Base-by-base conservation (phyloP, 2,329 filamentous ascomycete genomes). In the Arthrobotrys sphaeroides region DNA sequence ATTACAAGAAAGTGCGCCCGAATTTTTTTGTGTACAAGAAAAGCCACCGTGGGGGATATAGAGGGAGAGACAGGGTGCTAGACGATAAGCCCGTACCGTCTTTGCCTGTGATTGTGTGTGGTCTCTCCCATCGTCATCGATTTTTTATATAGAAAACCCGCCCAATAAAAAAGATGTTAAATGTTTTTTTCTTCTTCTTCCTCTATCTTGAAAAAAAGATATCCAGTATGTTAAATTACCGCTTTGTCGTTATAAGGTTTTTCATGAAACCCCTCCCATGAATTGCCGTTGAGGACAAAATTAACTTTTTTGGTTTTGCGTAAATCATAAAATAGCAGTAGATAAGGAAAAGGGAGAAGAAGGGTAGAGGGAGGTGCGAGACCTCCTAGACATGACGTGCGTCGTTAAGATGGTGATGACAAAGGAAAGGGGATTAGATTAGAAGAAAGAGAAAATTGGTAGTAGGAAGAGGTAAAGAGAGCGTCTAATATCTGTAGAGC, bases 401-500 rank as follows among this genome's bases (percentile, higher is more conserved):
- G 68, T 70, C 24, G 47, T 51, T 31, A 31, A 28, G 49, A 38
- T 55, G 49, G 18, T 55, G 22, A 18, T 45, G 70, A n/a, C 31
- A 45, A 42, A 47, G 24, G 26, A 36, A 65, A 53, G 13, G n/a
- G 3, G 22, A 55, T 33, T 22, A 38, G 5, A 36, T 55, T 55
- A 53, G 5, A 36, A 38, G 13, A 9, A 13, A n/a, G 9, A 24
- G n/a, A 7, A 55, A 10, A 10, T 40, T 12, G 10, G 7, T 9
- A 20, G 9, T 7, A 47, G 18, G 36, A 3, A 20, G 47, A 3
- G 36, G 28, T 18, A 45, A 13, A 38, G 20, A 61, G 47, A n/a
- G 33, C 60, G 77, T 81, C 87, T 90, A 91, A 86, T 91, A 91
- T 83, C 89, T 88, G 86, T 89, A 89, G 83, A 94, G 92, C 80